These are phyloP conservation scores for Chlamydomonas sp. DNA, from an alignment of 139 green algal species.

Conservation along the genomic window DNA sequence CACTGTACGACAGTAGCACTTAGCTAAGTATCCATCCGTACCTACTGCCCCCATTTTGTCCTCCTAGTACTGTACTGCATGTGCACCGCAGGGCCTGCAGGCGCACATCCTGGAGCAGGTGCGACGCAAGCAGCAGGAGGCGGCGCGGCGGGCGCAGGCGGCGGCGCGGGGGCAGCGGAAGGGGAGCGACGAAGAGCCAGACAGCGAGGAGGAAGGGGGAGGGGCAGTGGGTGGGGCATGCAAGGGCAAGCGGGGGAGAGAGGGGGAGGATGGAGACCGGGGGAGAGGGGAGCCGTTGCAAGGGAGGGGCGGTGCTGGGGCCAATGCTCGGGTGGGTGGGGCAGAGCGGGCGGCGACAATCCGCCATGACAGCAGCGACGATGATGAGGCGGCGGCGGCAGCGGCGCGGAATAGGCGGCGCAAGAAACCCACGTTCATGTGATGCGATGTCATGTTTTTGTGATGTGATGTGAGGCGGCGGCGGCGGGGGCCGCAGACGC, in stretches of 20 bases:
- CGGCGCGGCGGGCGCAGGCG: slow-evolving; percentile 37
- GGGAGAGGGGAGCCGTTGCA: not conserved
- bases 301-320: not conserved
- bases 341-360: not conserved
- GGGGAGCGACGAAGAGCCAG: not conserved
- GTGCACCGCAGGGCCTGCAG: slow-evolving; percentile 28
- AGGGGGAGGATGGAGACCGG: not conserved
- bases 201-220: not conserved
- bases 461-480: too few relatives aligned
- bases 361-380: slow-evolving; percentile 5
- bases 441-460: not conserved
- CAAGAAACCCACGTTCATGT: slow-evolving; percentile 42
- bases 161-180: not conserved
- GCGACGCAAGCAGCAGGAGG: slow-evolving; percentile 40
- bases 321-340: too few relatives aligned
- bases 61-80: too few relatives aligned
- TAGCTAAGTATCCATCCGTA: too few relatives aligned
- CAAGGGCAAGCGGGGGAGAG: not conserved
- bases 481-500: too few relatives aligned
- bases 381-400: not conserved
- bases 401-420: slow-evolving; percentile 19
- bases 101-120: slow-evolving; percentile 45
- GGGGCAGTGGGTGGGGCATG: not conserved
- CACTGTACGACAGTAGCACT: too few relatives aligned
- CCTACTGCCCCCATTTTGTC: too few relatives aligned